Base-by-base conservation (phyloP, 306 rosid genomes). In the Lathyrus sativus region DNA sequence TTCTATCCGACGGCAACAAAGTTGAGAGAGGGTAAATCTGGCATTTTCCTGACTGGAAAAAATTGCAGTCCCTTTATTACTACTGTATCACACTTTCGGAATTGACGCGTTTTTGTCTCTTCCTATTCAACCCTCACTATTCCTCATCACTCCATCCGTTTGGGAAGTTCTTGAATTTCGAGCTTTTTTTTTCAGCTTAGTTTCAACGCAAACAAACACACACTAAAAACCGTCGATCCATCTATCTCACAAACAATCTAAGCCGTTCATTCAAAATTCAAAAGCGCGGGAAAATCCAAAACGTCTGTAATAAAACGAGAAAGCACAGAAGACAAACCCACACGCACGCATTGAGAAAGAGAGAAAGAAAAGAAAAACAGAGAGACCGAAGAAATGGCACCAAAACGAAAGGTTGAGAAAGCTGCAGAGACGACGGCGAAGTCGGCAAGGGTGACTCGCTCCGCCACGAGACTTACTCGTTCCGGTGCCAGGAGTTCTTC, bases 271-370 rank as follows among this genome's bases (percentile, higher is more conserved):
- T 53, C 15, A 5, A 4, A 4, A 4, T 22, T 3, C 7, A 22
- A 53, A 53, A 53, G 59, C 59, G 59, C 59, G 59, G 59, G 59
- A 53, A 53, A 53, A 22, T 22, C 59, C 14, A 10, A 53, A 53
- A 24, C 59, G 33, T 22, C 11, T 1, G 33, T 4, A 7, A 50
- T 50, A 22, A 53, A 53, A 22, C 0, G 59, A 53, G 35, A 4
- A 11, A 48, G 24, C 10, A 15, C 54, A 48, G 55, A 49, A 49
- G 55, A 8, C 24, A 15, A 14, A 48, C 7, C 24, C 17, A 7
- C 14, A 22, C 59, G 5, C 14, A 10, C 31, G 11, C 3, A 11
- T 7, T 35, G 33, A 53, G 58, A 51, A 26, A 50, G 1, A 46
- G 9, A 46, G 53, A 46, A 24, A 50, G 56, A 18, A 13, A 51